phyloP scores from a whole-genome alignment of 2,329 filamentous ascomycete genomes.

The Pseudogymnoascus sp. region DNA sequence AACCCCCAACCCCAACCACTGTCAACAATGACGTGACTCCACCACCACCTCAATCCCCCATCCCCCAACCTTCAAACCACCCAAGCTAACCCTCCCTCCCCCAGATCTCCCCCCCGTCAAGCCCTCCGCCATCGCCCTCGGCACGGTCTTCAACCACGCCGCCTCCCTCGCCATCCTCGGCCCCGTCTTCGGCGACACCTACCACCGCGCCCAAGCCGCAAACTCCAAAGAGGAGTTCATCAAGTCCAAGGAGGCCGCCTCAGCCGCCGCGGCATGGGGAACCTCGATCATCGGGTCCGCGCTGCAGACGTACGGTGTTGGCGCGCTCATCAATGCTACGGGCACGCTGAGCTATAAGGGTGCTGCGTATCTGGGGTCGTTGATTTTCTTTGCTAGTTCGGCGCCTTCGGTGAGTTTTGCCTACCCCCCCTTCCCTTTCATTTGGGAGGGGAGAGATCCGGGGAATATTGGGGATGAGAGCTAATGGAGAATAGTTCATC shows the following conservation, averaged over 20 bases:
- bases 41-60: not conserved
- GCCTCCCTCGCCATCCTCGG: slow-evolving; percentile 80
- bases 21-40: not conserved
- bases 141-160: slow-evolving; percentile 91
- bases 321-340: slow-evolving; percentile 87
- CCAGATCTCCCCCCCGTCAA: slow-evolving; percentile 72
- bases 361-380: slow-evolving; percentile 80
- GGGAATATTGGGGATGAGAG: not conserved
- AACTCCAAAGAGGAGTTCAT: slow-evolving; percentile 97
- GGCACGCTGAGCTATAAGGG: slow-evolving; percentile 96
- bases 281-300: slow-evolving; percentile 84
- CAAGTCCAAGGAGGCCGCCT: slow-evolving; percentile 83
- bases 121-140: slow-evolving; percentile 94
- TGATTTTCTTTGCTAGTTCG: slow-evolving; percentile 88
- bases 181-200: slow-evolving; percentile 89
- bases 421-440: not conserved
- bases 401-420: slow-evolving; percentile 67
- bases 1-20: not conserved
- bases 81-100: slow-evolving; percentile 12
- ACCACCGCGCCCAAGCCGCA: slow-evolving; percentile 82
- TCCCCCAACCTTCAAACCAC: not conserved
- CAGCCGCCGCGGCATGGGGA: slow-evolving; percentile 82
- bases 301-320: slow-evolving; percentile 83
- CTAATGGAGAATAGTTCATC: slow-evolving; percentile 56
- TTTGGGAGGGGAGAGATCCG: not conserved